Percentiles rank a stretch among this genome's conserved stretches.
phyloP scores from a whole-genome alignment of 2,329 filamentous ascomycete genomes.

The Neopestalotiopsis rosae region DNA sequence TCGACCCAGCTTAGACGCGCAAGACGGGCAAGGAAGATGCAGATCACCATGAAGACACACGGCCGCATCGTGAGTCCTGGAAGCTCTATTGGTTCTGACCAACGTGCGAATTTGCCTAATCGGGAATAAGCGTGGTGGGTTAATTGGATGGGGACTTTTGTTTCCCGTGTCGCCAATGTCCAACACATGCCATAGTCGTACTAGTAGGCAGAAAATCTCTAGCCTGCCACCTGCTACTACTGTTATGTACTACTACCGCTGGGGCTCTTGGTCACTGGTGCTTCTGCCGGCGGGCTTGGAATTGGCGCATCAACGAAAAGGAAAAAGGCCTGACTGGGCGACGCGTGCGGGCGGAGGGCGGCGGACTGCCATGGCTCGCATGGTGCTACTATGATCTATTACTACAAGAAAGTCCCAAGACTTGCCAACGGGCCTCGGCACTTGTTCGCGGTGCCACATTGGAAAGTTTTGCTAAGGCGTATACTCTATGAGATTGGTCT shows the following conservation, averaged over 20 bases:
- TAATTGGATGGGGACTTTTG: neutral
- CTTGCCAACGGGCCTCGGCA: neutral
- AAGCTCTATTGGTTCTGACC: conserved; percentile 1
- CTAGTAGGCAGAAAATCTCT: neutral
- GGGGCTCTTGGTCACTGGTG: no score
- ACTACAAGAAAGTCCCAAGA: neutral
- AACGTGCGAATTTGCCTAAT: neutral
- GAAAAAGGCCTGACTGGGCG: neutral
- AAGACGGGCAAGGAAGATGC: neutral
- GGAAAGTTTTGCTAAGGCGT: neutral
- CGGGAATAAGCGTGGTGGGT: neutral
- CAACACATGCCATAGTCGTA: neutral
- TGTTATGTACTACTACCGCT: neutral
- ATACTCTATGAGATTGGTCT: neutral
- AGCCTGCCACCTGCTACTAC: neutral
- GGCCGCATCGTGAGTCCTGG: neutral
- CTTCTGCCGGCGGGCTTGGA: no score
- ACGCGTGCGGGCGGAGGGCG: neutral
- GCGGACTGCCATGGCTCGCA: neutral
- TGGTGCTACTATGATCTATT: neutral
- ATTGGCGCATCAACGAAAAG: neutral
- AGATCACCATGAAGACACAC: conserved; percentile 7
- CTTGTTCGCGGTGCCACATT: neutral
- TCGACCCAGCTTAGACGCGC: neutral
- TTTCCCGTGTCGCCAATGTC: neutral